These are phyloP conservation scores for Entomortierella chlamydospora DNA, from an alignment of 192 early-diverging fungal genomes.

Conservation along the genomic window DNA sequence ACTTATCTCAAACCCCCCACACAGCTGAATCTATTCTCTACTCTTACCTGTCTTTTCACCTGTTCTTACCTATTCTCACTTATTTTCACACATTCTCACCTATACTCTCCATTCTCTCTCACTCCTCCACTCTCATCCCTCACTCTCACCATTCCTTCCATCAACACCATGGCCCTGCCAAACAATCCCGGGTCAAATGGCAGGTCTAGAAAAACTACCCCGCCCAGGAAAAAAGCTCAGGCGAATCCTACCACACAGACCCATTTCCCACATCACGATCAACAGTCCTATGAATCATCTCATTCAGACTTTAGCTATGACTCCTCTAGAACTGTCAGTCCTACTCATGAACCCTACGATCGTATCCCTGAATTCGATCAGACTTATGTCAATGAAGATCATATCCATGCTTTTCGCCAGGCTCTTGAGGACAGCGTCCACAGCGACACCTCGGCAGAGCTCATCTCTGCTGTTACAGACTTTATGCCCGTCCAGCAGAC, in stretches of 20 bases:
- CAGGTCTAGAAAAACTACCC: slow-evolving; percentile 7
- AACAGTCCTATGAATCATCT: slow-evolving; percentile 20
- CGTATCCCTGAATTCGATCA: slow-evolving; percentile 53
- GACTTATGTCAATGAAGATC: slow-evolving; percentile 59
- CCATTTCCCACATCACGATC: background rate
- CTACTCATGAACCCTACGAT: slow-evolving; percentile 9
- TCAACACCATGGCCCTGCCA: slow-evolving; percentile 11
- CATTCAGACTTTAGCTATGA: slow-evolving; percentile 38
- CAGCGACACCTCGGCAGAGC: slow-evolving; percentile 56
- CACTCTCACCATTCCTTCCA: background rate
- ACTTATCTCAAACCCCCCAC: too few species aligned
- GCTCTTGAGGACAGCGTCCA: slow-evolving; percentile 59
- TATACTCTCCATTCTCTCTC: background rate
- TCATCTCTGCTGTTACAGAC: slow-evolving; percentile 65
- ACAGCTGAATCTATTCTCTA: background rate
- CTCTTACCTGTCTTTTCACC: background rate
- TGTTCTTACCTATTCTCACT: background rate
- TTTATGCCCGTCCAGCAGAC: slow-evolving; percentile 61
- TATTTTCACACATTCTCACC: background rate
- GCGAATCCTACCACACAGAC: background rate
- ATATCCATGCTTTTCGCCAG: slow-evolving; percentile 59
- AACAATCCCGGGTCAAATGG: slow-evolving; percentile 7
- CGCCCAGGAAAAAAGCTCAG: background rate
- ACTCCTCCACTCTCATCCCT: too few species aligned
- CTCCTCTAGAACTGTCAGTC: slow-evolving; percentile 35